Conservation (phyloP, 2,329 filamentous ascomycete species). For the Curvularia lunata region DNA sequence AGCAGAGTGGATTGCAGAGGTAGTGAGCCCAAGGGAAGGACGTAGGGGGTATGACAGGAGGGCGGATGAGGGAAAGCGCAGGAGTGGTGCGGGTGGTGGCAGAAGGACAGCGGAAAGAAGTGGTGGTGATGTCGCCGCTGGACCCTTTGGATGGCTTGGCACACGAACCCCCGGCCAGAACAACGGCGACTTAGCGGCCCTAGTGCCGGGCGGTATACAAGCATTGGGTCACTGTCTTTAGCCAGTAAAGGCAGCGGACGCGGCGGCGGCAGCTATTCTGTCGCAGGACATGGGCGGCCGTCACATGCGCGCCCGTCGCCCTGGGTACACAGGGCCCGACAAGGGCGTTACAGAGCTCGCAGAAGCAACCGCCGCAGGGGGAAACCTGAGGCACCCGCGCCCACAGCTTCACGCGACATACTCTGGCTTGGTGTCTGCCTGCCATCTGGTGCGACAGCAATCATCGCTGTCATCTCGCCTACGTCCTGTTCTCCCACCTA, state of each 20-base stretch:
- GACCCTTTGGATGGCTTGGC: slow-evolving; percentile 4
- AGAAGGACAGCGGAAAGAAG: slow-evolving; percentile 1
- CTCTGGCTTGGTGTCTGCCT: background rate
- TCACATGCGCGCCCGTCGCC: slow-evolving; percentile 4
- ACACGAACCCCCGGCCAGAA: background rate
- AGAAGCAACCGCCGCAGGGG: slow-evolving; percentile 6
- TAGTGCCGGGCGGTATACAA: slow-evolving; percentile 1
- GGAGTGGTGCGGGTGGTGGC: background rate
- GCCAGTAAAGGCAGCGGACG: background rate
- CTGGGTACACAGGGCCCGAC: background rate
- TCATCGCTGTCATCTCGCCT: background rate
- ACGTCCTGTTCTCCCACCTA: background rate
- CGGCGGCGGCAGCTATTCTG: background rate
- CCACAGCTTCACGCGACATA: background rate
- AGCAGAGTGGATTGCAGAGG: background rate
- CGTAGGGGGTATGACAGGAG: background rate
- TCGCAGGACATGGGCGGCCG: background rate
- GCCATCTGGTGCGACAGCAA: background rate
- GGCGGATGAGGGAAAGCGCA: background rate
- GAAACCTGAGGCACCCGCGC: slow-evolving; percentile 11
- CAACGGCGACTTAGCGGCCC: background rate
- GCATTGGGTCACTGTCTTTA: background rate
- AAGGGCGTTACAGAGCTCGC: slow-evolving; percentile 1
- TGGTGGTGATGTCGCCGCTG: slow-evolving; percentile 6
- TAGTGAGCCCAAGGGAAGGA: background rate